Conservation (phyloP, 345 rosid species). For the Melastoma malabathricum region DNA sequence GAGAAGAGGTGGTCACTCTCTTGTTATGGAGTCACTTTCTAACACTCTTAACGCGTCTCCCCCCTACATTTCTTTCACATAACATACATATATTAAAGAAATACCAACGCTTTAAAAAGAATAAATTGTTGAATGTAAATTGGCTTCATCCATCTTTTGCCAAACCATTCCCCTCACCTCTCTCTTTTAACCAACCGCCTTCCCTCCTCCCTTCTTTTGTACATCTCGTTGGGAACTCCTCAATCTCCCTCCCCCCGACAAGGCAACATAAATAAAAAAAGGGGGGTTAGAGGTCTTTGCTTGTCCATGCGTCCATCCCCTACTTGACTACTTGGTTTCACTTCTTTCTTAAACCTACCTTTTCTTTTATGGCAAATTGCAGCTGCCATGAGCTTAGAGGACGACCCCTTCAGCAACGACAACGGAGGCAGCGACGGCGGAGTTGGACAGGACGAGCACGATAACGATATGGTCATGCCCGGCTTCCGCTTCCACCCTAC, state of each 20-base stretch:
- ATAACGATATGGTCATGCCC: slow-evolving; percentile 96
- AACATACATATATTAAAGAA: too few species aligned
- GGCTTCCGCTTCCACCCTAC: slow-evolving; percentile 98
- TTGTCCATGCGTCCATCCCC: too few species aligned
- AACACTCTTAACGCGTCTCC: slow-evolving; percentile 21
- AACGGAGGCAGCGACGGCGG: not conserved
- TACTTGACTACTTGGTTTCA: not conserved
- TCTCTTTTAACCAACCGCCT: slow-evolving; percentile 3
- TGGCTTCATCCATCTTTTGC: too few species aligned
- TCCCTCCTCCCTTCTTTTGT: not conserved
- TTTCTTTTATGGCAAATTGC: slow-evolving; percentile 50
- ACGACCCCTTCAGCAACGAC: slow-evolving; percentile 14
- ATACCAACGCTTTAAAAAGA: too few species aligned
- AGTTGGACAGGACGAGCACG: slow-evolving; percentile 44
- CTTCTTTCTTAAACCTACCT: slow-evolving; percentile 2
- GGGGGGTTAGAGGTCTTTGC: too few species aligned
- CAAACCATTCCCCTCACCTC: too few species aligned
- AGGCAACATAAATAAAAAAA: slow-evolving; percentile 1
- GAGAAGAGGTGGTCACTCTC: slow-evolving; percentile 32
- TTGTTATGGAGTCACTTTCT: slow-evolving; percentile 58
- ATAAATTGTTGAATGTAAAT: too few species aligned
- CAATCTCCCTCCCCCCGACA: not conserved
- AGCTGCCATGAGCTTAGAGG: slow-evolving; percentile 41
- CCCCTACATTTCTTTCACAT: too few species aligned
- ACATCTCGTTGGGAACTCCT: not conserved